Base-by-base conservation (phyloP, 768 basidiomycete genomes). In the Rubroboletus satanas region DNA sequence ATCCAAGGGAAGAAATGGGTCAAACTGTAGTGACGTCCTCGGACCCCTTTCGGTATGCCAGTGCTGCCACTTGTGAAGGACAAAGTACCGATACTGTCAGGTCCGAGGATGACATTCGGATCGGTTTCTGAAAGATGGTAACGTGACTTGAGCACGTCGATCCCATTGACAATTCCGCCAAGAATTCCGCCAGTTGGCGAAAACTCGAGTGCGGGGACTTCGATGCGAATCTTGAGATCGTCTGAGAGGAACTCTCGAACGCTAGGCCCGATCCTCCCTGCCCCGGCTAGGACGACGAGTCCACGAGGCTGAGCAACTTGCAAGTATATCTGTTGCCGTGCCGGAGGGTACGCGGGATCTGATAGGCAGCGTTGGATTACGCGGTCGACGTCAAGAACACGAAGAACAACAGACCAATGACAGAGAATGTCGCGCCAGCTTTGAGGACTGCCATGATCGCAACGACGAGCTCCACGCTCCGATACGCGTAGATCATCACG, bases 1-100 rank as follows among this genome's bases (percentile, higher is more conserved):
- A 99, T 98, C 97, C 97, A 99, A 2, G 95, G 95, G 83, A 98
- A 98, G 80, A 98, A 99, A 69, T 98, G 97, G 0, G 97, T 99
- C 60, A 99, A 74, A 61, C 90, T 93, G 73, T 90, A 98, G 70
- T 99, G 97, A 43, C 97, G 77, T 0, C 97, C 97, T 57, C 82
- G 83, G 18, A 99, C 96, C n/a, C 96, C 96, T 75, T 99, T 98
- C 0, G 97, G 97, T 44, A 98, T 93, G 29, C 97, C 96, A 0
- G 97, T 99, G 63, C 91, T 94, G 50, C 97, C 97, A 62, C 90
- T 94, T 1, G 97, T 99, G 75, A 99, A 99, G 1, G 91, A 93
- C 26, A 99, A 74, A 0, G 97, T 99, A 0, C 90, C 97, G 31
- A 95, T 77, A 57, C 90, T 93, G 65, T 99, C 97, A 5, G 96